Percentiles rank a stretch among this genome's conserved stretches.
phyloP scores from a whole-genome alignment of 495 filamentous ascomycete species.

The Neurospora pannonica region DNA sequence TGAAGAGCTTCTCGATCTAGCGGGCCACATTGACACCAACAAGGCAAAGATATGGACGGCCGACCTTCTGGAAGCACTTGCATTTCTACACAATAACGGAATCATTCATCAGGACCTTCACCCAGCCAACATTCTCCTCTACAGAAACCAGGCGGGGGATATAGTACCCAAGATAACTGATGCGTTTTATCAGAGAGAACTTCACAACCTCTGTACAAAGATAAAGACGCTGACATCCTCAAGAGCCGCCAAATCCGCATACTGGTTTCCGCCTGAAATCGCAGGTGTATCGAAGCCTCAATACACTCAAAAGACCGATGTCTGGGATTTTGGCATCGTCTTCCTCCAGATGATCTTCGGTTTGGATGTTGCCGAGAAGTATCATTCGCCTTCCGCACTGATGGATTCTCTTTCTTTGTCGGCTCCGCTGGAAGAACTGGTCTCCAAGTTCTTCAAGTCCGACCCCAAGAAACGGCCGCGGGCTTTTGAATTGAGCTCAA shows the following conservation, averaged over 20 bases:
- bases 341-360: conserved; percentile 95
- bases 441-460: conserved; percentile 70
- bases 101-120: conserved; percentile 74
- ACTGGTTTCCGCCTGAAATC: conserved; percentile 78
- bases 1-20: conserved; percentile 67
- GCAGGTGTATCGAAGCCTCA: conserved; percentile 48
- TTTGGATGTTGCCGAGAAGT: conserved; percentile 59
- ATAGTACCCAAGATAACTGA: conserved; percentile 59
- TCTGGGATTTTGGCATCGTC: conserved; percentile 88
- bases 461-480: conserved; percentile 78
- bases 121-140: conserved; percentile 64
- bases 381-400: conserved; percentile 66
- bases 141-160: conserved; percentile 46
- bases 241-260: conserved; percentile 58
- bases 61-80: conserved; percentile 81
- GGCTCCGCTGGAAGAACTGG: conserved; percentile 63
- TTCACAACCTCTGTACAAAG: conserved; percentile 48
- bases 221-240: conserved; percentile 34
- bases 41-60: conserved; percentile 78
- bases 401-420: conserved; percentile 55
- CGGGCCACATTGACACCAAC: conserved; percentile 59
- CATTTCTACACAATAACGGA: conserved; percentile 74
- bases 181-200: conserved; percentile 53
- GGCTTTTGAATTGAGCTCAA: conserved; percentile 82
- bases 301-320: conserved; percentile 72